Evolutionary conservation across 352 stramenopile genomes (phyloP).

Genomic region (Globisporangium cederbergense): DNA sequence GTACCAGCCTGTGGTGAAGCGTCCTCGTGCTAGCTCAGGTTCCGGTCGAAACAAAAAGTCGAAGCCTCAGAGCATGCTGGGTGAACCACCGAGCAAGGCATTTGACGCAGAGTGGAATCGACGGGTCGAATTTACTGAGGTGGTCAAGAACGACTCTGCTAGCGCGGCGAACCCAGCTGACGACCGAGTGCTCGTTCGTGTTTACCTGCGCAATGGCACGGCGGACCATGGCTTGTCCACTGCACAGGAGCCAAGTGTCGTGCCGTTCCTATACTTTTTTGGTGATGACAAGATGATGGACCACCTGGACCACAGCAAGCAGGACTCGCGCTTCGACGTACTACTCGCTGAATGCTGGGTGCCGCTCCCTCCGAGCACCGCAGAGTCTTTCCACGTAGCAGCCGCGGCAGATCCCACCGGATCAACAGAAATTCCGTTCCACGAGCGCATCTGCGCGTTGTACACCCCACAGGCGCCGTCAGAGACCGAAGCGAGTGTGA

Average conservation of each 20-base stretch:
- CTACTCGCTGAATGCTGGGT: slow-evolving; percentile 82
- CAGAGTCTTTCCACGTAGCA: slow-evolving; percentile 12
- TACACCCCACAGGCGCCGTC: slow-evolving; percentile 42
- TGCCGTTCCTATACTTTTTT: slow-evolving; percentile 88
- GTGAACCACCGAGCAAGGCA: slow-evolving; percentile 13
- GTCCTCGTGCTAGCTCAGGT: not conserved
- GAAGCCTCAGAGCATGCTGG: slow-evolving; percentile 6
- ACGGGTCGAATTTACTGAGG: slow-evolving; percentile 74
- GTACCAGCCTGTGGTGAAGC: slow-evolving; percentile 39
- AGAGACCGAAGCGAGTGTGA: slow-evolving; percentile 17
- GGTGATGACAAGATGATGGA: slow-evolving; percentile 86
- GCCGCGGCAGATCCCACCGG: slow-evolving; percentile 19
- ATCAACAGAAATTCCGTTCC: slow-evolving; percentile 37
- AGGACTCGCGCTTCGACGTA: slow-evolving; percentile 75
- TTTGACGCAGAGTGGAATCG: slow-evolving; percentile 85
- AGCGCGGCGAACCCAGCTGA: slow-evolving; percentile 7
- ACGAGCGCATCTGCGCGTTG: slow-evolving; percentile 63
- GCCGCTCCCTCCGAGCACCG: slow-evolving; percentile 41
- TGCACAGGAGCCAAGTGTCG: slow-evolving; percentile 79
- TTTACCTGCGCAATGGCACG: slow-evolving; percentile 72
- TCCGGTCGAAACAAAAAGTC: slow-evolving; percentile 4
- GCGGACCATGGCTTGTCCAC: slow-evolving; percentile 73
- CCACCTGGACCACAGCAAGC: slow-evolving; percentile 82
- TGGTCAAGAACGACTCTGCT: slow-evolving; percentile 21
- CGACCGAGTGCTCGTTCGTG: slow-evolving; percentile 59